Conservation (phyloP, 73 alveolate species). For the Paraurostyla sp. region DNA sequence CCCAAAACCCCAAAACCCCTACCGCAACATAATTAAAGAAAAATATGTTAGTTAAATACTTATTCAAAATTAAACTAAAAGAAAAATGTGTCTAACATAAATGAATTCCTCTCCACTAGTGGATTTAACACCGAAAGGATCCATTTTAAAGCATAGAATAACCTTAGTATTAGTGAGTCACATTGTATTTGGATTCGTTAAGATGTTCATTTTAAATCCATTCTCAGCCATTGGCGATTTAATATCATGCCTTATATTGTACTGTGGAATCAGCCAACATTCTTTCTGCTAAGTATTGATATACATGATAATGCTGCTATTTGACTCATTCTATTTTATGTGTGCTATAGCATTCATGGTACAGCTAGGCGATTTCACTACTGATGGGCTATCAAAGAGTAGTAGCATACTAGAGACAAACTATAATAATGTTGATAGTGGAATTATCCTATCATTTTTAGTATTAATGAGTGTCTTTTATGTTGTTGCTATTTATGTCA, state of each 20-base stretch:
- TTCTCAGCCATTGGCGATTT: slow-evolving; percentile 24
- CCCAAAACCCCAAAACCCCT: no score
- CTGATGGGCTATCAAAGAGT: background rate
- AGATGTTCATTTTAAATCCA: slow-evolving; percentile 55
- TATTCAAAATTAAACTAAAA: no score
- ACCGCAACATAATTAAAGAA: no score
- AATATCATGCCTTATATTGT: slow-evolving; percentile 21
- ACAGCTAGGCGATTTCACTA: slow-evolving; percentile 3
- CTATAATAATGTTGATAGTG: background rate
- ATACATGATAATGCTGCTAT: slow-evolving; percentile 43
- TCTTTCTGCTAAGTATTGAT: slow-evolving; percentile 24
- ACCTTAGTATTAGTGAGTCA: slow-evolving; percentile 8
- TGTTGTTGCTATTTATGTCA: slow-evolving; percentile 36
- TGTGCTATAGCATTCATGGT: slow-evolving; percentile 17
- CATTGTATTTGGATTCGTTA: background rate
- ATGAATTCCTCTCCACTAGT: no score
- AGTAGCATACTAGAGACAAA: background rate
- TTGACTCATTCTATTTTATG: background rate
- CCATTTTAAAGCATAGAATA: no score
- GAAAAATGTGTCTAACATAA: no score
- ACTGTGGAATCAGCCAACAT: slow-evolving; percentile 7
- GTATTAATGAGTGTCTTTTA: no score
- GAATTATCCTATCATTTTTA: no score
- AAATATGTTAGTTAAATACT: no score
- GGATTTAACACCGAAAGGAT: no score